A percentile compares a stretch with the other conserved stretches of the same genome.
Evolutionary conservation across 371 early-diverging fungal species (phyloP).

Genomic region (Fennellomyces sp.): DNA sequence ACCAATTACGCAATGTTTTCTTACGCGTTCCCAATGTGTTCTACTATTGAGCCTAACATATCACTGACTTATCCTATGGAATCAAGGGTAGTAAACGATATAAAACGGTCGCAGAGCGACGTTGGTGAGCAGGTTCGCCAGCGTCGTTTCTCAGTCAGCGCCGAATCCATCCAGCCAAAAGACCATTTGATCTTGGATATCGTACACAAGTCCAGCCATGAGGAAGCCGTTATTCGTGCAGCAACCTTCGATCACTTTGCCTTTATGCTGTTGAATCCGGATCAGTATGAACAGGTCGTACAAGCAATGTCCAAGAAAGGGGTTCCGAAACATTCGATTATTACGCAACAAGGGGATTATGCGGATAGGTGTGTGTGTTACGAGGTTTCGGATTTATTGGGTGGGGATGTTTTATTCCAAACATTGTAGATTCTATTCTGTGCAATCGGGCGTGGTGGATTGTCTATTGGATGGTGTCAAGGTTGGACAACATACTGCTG

Average conservation of each 20-base stretch:
- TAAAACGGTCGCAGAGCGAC: too few relatives aligned
- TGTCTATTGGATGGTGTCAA: constrained; percentile 31
- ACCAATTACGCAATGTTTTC: too few relatives aligned
- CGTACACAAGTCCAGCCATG: neutral
- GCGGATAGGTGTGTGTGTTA: neutral
- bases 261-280: neutral
- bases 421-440: neutral
- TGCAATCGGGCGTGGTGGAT: constrained; percentile 1
- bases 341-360: neutral
- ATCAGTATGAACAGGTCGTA: neutral
- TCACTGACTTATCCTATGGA: too few relatives aligned
- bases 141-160: too few relatives aligned
- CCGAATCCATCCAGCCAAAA: too few relatives aligned
- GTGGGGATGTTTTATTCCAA: too few relatives aligned
- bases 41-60: too few relatives aligned
- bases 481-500: constrained; percentile 2
- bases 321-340: neutral
- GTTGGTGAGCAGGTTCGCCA: too few relatives aligned
- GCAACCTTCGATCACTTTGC: neutral
- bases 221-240: neutral
- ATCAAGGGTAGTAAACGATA: too few relatives aligned
- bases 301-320: neutral
- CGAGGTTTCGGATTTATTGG: too few relatives aligned
- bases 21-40: too few relatives aligned
- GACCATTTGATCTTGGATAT: too few relatives aligned